Base-by-base conservation (phyloP, 2,329 filamentous ascomycete genomes). In the Fusarium dlaminii region DNA sequence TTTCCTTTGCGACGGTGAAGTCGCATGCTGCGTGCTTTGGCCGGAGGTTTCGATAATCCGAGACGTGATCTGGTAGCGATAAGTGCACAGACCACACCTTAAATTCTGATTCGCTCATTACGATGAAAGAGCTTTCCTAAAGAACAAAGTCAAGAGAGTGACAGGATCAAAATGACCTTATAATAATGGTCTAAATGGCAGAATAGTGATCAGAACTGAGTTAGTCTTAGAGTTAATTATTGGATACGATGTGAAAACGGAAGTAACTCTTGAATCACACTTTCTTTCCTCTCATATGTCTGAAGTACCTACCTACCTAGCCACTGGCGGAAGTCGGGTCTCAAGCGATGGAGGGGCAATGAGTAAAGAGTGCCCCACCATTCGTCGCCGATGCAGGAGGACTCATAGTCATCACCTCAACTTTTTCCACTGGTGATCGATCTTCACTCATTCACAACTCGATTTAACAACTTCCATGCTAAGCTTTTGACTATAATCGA, bases 81-180 rank as follows among this genome's bases (percentile, higher is more conserved):
- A 0, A 1, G 8, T 29, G 81, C 81, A 82, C 80, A 72, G 80
- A 81, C 80, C 81, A 79, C 70, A 82, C 73, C 79, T 82, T 82
- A 82, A 80, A 80, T 75, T 68, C n/a, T 56, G 37, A 27, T 65
- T 55, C 71, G 10, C 32, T 37, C 30, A n/a, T 49, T 14, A 11
- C 24, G 14, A 36, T 36, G 20, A 29, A 27, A 36, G n/a, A 37
- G 32, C 24, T 36, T 27, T 58, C 24, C 6, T 18, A n/a, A 49
- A 24, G n/a, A 57, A 18, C 6, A 29, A 49, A 29, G 42, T 10
- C 24, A 36, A n/a, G 36, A 55, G 51, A 39, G 36, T n/a, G n/a
- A 49, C 20, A 36, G 34, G 8, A 22, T 27, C 15, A 18, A 29
- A 27, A 49, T 22, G 34, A 46, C 17, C 14, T 34, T 10, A 24